Evolutionary conservation across 768 basidiomycete genomes (phyloP), one percentile per base, ranked within the genome.

Genomic region (Podaxis mareebaensis): DNA sequence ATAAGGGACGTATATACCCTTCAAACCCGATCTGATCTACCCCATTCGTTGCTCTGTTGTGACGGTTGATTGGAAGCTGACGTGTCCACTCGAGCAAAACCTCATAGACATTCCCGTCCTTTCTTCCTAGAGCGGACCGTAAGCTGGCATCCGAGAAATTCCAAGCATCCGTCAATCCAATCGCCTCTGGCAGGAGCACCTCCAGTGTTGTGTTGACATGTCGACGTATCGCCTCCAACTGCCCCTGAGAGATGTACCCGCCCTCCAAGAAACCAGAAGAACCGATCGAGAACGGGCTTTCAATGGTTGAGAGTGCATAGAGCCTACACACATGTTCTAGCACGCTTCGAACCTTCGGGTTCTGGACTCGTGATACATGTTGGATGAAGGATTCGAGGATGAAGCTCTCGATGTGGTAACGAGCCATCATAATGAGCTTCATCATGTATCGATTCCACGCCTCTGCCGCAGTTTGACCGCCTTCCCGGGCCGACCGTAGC

Each of bases 361-460:
- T 15, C 15, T 62, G 30, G 39, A 67, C 48, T 10, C 30, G 22
- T 15, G n/a, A n/a, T 17, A 69, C 59, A 1, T 65, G 56, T 11
- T 65, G 54, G 1, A 68, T 48, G 58, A 72, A 73, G 3, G 67
- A 58, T n/a, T 66, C 49, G 2, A 72, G 67, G 10, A 68, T 69
- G 33, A 65, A 65, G 49, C 60, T 66, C 57, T 71, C 69, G 58
- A 65, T 62, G 53, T 71, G 72, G n/a, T 70, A 70, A 17, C 71
- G 71, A 49, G 71, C 72, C 0, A 69, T 66, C 22, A 53, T 38
- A 11, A 73, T 67, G 28, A 72, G 61, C 17, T 63, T 38, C 67
- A 71, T 69, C 70, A 72, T 71, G 51, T 72, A 65, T 12, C 52
- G 58, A 60, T 72, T 73, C 72, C 72, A 73, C 3, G 69, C 71